These are phyloP conservation scores for Aeschynomene evenia DNA, from an alignment of 306 rosid genomes.

Conservation along the genomic window DNA sequence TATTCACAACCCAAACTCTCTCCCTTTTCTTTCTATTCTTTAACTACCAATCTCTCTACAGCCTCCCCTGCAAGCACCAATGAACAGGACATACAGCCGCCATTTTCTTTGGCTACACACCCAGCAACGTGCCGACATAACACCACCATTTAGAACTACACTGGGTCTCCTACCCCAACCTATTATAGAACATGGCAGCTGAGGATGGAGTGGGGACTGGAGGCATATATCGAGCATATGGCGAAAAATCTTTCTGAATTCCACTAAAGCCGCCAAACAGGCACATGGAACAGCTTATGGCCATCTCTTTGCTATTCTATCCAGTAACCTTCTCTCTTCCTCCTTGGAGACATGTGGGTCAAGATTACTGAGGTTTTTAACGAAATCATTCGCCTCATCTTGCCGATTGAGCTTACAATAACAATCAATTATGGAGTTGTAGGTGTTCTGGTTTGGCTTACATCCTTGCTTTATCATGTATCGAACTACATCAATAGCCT, in stretches of 20 bases:
- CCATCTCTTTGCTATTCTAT: constrained; percentile 64
- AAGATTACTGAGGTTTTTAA: constrained; percentile 53
- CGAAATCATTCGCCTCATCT: constrained; percentile 66
- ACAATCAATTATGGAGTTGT: constrained; percentile 79
- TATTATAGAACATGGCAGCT: constrained; percentile 23
- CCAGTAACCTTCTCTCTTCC: constrained; percentile 57
- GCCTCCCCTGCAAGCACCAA: constrained; percentile 12
- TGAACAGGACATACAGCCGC: constrained; percentile 13
- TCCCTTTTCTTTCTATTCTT: constrained; percentile 3
- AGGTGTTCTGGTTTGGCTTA: constrained; percentile 75
- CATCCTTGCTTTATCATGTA: constrained; percentile 90
- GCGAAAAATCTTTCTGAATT: constrained; percentile 20
- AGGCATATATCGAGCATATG: not conserved
- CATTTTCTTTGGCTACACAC: constrained; percentile 16
- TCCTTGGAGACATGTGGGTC: constrained; percentile 59
- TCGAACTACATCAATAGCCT: constrained; percentile 72
- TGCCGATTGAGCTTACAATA: constrained; percentile 62
- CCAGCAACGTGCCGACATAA: constrained; percentile 3
- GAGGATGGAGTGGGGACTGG: constrained; percentile 5
- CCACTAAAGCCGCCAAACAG: constrained; percentile 2
- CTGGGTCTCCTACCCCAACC: constrained; percentile 16
- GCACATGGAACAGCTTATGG: constrained; percentile 34
- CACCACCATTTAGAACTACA: not conserved
- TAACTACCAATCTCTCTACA: constrained; percentile 28
- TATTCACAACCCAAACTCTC: not conserved